phyloP scores from a whole-genome alignment of 352 stramenopile genomes.

The Globisporangium polare region DNA sequence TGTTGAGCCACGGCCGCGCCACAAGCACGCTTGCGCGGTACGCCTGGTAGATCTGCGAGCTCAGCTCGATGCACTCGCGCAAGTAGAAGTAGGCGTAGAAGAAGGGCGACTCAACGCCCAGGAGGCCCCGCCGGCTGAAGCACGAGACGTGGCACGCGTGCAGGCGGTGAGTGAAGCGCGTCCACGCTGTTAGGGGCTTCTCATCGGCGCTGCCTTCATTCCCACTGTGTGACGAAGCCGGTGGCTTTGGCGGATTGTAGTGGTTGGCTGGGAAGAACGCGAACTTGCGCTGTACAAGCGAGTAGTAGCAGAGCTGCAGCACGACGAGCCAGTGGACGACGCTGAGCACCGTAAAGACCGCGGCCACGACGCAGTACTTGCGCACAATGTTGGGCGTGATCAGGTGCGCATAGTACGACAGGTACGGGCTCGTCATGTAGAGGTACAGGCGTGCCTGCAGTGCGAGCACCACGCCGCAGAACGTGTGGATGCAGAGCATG shows the following conservation, averaged over 20 bases:
- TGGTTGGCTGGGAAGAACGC: slow-evolving; percentile 15
- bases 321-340: slow-evolving; percentile 22
- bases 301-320: slow-evolving; percentile 18
- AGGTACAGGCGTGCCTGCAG: slow-evolving; percentile 22
- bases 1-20: slow-evolving; percentile 48
- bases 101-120: slow-evolving; percentile 30
- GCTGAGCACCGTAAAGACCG: slow-evolving; percentile 24
- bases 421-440: slow-evolving; percentile 18
- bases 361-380: slow-evolving; percentile 23
- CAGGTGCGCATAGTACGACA: slow-evolving; percentile 26
- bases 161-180: neutral
- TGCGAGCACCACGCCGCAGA: slow-evolving; percentile 19
- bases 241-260: neutral
- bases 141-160: slow-evolving; percentile 7
- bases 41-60: slow-evolving; percentile 36
- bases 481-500: slow-evolving; percentile 22
- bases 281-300: slow-evolving; percentile 17
- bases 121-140: slow-evolving; percentile 19
- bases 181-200: neutral
- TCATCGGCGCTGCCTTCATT: neutral
- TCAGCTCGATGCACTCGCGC: slow-evolving; percentile 40
- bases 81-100: slow-evolving; percentile 30
- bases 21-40: slow-evolving; percentile 42
- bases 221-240: neutral
- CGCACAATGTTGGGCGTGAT: slow-evolving; percentile 15